Percentiles rank a stretch among this genome's conserved stretches.
Conservation (phyloP, 2,329 filamentous ascomycete species). For the Alternaria gaisen region DNA sequence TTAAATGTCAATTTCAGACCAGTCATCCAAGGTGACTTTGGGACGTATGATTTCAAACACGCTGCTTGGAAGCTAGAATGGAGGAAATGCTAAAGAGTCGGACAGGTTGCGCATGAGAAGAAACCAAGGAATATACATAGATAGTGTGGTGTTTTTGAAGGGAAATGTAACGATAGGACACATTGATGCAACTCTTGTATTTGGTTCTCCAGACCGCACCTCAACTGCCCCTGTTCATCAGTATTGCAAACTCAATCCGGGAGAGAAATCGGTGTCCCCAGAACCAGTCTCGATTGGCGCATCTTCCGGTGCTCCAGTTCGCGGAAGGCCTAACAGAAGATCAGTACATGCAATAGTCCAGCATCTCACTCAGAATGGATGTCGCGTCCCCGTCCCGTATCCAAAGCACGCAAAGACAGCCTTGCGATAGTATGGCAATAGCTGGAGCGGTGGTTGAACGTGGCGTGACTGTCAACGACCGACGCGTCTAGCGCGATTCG, state of each 20-base stretch:
- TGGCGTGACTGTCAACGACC: background rate
- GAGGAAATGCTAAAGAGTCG: constrained; percentile 34
- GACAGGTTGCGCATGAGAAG: background rate
- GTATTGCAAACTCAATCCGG: background rate
- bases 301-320: background rate
- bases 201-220: background rate
- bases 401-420: background rate
- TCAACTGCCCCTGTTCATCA: background rate
- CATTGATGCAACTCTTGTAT: background rate
- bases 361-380: no score
- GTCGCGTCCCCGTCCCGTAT: background rate
- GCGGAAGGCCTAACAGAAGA: background rate
- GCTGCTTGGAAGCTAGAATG: constrained; percentile 40
- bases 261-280: background rate
- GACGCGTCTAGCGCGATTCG: constrained; percentile 1
- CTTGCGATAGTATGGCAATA: background rate
- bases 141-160: background rate
- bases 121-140: background rate
- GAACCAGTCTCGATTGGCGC: background rate
- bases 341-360: no score
- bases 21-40: constrained; percentile 37
- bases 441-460: background rate
- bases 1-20: constrained; percentile 45
- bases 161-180: background rate
- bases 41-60: constrained; percentile 40